Percentiles rank a stretch among this genome's conserved stretches.
These are phyloP conservation scores for Phaffia rhodozyma DNA, from an alignment of 1,284 basidiomycete species.

Conservation along the genomic window DNA sequence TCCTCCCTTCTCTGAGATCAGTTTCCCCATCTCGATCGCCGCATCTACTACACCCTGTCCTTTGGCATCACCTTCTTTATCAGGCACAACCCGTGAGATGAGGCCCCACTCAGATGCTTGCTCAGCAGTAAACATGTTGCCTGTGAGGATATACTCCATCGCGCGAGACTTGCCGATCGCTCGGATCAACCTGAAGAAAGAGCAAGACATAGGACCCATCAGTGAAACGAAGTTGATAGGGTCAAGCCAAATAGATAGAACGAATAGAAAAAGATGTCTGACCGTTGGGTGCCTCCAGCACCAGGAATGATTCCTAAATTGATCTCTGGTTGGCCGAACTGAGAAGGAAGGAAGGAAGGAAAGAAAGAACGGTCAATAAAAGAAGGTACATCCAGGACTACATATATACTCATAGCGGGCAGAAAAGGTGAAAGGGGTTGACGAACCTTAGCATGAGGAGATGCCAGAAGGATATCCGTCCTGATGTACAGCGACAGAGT, in stretches of 20 bases:
- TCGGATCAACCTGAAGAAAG: conserved; percentile 49
- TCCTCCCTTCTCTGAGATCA: conserved; percentile 72
- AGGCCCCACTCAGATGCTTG: conserved; percentile 82
- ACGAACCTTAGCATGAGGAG: conserved; percentile 59
- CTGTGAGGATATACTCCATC: conserved; percentile 82
- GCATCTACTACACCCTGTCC: conserved; percentile 76
- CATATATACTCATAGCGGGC: background rate
- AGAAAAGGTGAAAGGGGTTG: background rate
- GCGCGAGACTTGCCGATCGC: conserved; percentile 85
- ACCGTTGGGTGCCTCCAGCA: conserved; percentile 43
- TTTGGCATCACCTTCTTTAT: conserved; percentile 36
- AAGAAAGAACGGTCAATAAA: background rate
- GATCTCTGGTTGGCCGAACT: conserved; percentile 93
- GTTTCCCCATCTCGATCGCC: conserved; percentile 68
- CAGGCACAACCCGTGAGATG: conserved; percentile 60
- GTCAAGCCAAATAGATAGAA: background rate
- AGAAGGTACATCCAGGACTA: background rate
- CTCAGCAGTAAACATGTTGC: conserved; percentile 51
- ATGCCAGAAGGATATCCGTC: conserved; percentile 90
- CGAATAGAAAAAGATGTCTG: background rate
- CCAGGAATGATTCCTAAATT: conserved; percentile 88
- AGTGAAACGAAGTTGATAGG: background rate
- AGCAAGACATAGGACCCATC: background rate
- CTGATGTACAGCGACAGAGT: conserved; percentile 21
- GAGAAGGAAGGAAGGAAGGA: background rate